Conservation (phyloP, 345 rosid species). For the sweet orange (Citrus sinensis) region DNA sequence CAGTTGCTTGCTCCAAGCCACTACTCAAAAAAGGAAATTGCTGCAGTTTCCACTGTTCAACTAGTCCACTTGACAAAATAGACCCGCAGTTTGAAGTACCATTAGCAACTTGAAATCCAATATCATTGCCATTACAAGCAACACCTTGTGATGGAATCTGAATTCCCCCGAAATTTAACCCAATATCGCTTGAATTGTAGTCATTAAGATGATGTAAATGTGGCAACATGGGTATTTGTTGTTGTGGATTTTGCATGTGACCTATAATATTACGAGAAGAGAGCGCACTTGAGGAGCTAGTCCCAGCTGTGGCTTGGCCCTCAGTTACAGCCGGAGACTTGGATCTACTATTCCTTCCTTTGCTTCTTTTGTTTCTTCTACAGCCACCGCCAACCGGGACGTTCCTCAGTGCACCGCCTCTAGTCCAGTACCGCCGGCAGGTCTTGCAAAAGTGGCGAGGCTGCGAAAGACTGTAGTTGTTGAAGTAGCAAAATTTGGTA, state of each 20-base stretch:
- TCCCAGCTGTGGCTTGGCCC: slow-evolving; percentile 11
- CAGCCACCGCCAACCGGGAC: slow-evolving; percentile 79
- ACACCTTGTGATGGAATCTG: slow-evolving; percentile 14
- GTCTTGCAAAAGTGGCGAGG: slow-evolving; percentile 83
- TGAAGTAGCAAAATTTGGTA: slow-evolving; percentile 76
- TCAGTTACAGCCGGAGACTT: slow-evolving; percentile 35
- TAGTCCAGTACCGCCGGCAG: slow-evolving; percentile 74
- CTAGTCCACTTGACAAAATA: slow-evolving; percentile 29
- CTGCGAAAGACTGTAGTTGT: slow-evolving; percentile 70
- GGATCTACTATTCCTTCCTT: slow-evolving; percentile 45
- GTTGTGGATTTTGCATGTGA: slow-evolving; percentile 21
- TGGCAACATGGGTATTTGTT: slow-evolving; percentile 38
- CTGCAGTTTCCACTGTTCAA: slow-evolving; percentile 43
- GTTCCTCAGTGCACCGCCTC: slow-evolving; percentile 72
- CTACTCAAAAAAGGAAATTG: slow-evolving; percentile 41
- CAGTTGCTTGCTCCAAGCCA: slow-evolving; percentile 23
- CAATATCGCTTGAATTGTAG: slow-evolving; percentile 26
- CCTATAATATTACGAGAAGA: slow-evolving; percentile 28
- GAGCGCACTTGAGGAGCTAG: slow-evolving; percentile 28
- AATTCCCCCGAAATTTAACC: slow-evolving; percentile 34
- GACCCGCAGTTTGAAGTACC: slow-evolving; percentile 18
- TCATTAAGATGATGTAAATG: slow-evolving; percentile 37
- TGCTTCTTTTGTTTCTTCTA: slow-evolving; percentile 55
- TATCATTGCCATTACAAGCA: slow-evolving; percentile 4
- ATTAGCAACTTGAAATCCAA: slow-evolving; percentile 32